Evolutionary conservation across 176 grass and related monocot genomes (phyloP), one percentile per base, ranked within the genome.

Genomic region (Carex parvula): DNA sequence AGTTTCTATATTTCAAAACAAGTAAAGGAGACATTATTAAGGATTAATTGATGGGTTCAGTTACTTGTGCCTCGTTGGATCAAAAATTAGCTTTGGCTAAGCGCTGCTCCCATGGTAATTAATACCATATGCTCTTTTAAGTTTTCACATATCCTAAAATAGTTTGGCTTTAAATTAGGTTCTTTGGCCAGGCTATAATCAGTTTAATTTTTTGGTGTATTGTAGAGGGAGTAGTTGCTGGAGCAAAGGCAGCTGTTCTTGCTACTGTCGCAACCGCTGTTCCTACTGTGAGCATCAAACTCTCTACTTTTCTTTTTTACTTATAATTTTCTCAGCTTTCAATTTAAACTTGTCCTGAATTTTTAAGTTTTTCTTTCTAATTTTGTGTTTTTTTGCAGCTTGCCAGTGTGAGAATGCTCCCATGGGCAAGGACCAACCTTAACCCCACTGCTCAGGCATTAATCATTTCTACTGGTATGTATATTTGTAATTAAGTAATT

Each of bases 371-470:
- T 44, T 7, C 10, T 39, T 12, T 81, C 20, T 63, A n/a, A 54
- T 84, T 84, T 37, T 70, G 5, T 57, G 6, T 21, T 58, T n/a
- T 0, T 52, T 66, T 66, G 56, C 56, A 97, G 91, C 14, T 97
- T 39, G 91, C 94, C n/a, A 97, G 91, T 50, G 94, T 93, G 52
- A 60, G 89, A 83, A 97, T 97, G 94, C 81, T 91, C 14, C 89
- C 91, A 6, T 97, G 91, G 91, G 94, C 91, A 0, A 91, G 70
- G 20, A 62, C 89, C 1, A 88, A 97, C 82, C 87, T 97, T 8
- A 93, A 97, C 70, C 89, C 87, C 0, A 90, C 94, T 0, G 94
- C 89, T 8, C 91, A 97, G 81, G 91, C 94, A 0, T 84, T 97
- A 46, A 93, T 97, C 60, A 88, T 97, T 64, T 97, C 87, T 14